Evolutionary conservation across 2,329 filamentous ascomycete species (phyloP), one percentile per base, ranked within the genome.

Genomic region (Fusarium sulawesiense): DNA sequence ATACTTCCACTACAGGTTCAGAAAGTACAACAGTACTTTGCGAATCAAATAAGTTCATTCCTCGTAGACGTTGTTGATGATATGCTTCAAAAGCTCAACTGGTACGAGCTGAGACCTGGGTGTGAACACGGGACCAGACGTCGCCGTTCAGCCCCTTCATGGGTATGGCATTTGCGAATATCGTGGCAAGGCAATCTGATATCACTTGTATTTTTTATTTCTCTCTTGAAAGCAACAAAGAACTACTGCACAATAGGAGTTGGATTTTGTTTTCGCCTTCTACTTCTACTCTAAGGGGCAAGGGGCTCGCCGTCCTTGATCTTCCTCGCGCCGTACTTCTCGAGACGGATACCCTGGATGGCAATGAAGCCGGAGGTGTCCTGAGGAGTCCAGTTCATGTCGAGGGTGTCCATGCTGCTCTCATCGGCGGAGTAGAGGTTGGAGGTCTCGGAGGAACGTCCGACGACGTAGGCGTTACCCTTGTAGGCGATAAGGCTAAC

Each of bases 331-430:
- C 77, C 76, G 30, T 79, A 79, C 73, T 81, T 90, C 81, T 89
- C 83, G 51, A 91, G 53, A 7, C 56, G 53, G 45, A 70, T 70
- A 27, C 30, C 42, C 16, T 66, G 48, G 16, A 69, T 69, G 81
- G 46, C 86, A 76, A 95, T 89, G 77, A 91, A 90, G 27, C 85
- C 85, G 14, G 76, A 86, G 71, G 89, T 88, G 77, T 93, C 91
- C 90, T 92, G 92, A 71, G 83, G 86, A 67, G 85, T 86, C 83
- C 91, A 90, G 74, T 84, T 84, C 80, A 86, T 87, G 74, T 66
- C 87, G 78, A 90, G 83, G 76, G 82, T 83, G 71, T 77, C 85
- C 55, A 88, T 88, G 58, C 78, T 82, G 2, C 82, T 80, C 63
- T 87, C 80, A 47, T 83, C 77, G 75, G 83, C 82, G 16, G 77